phyloP scores from a whole-genome alignment of 2,329 filamentous ascomycete species.

The Pleurostoma richardsiae region DNA sequence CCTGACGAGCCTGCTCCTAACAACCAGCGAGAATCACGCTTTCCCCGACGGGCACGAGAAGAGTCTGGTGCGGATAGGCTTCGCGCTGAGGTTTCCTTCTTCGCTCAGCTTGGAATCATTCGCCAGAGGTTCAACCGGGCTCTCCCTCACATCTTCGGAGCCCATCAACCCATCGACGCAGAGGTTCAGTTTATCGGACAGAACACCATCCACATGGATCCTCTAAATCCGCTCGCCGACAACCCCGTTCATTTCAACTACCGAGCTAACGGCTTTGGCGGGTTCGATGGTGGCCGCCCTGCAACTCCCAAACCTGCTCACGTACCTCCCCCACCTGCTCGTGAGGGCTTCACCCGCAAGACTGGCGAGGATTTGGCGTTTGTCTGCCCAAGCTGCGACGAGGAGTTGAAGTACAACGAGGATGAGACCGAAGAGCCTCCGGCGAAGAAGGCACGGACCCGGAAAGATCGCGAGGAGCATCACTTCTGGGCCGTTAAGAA shows the following conservation, averaged over 20 bases:
- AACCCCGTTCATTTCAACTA: slow-evolving; percentile 27
- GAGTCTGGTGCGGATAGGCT: too few relatives aligned
- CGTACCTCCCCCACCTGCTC: slow-evolving; percentile 58
- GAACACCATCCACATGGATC: slow-evolving; percentile 9
- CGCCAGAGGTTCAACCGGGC: neutral
- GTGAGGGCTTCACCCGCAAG: slow-evolving; percentile 73
- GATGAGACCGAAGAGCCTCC: slow-evolving; percentile 23
- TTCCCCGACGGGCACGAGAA: too few relatives aligned
- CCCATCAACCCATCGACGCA: slow-evolving; percentile 13
- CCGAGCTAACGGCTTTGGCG: slow-evolving; percentile 21
- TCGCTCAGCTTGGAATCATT: neutral
- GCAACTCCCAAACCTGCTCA: slow-evolving; percentile 42
- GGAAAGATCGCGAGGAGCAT: slow-evolving; percentile 59
- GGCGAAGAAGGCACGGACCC: slow-evolving; percentile 34
- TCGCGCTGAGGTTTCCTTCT: neutral
- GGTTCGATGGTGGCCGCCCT: slow-evolving; percentile 11
- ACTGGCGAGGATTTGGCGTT: slow-evolving; percentile 45
- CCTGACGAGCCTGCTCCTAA: slow-evolving; percentile 15
- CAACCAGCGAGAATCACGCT: neutral
- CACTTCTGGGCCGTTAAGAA: slow-evolving; percentile 89
- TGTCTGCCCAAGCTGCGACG: slow-evolving; percentile 80
- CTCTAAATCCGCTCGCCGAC: slow-evolving; percentile 17
- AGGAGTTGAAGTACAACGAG: slow-evolving; percentile 72
- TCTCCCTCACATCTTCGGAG: neutral
- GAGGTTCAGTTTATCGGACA: slow-evolving; percentile 19